Base-by-base conservation (phyloP, 108 stramenopile species). In the Cylindrotheca fusiformis region DNA sequence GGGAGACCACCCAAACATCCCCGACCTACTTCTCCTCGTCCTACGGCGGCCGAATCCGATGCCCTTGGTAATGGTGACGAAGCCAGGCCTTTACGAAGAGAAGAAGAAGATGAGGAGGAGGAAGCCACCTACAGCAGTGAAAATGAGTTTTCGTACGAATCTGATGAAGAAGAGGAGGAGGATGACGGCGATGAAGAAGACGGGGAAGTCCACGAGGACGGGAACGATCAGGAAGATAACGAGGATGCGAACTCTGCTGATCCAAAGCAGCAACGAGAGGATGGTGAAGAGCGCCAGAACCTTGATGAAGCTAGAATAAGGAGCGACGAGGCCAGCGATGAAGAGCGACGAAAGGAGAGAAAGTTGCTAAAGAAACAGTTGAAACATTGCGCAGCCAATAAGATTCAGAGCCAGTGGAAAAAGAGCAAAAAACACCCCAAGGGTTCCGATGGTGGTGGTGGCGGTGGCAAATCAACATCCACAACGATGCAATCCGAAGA, bases 371-470 rank as follows among this genome's bases (percentile, higher is more conserved):
- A 65, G 30, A 68, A 76, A 32, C 25, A 71, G 20, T n/a, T 68
- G 25, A 52, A 68, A 23, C 25, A 81, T 44, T 67, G 61, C 28
- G 80, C 82, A 20, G 86, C 83, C 2, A 69, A 82, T 50, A 77
- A 68, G 47, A 87, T 87, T 41, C 83, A 84, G 46, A 69, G 31
- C 53, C 78, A 80, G 21, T 87, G 81, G 83, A 84, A 83, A 64
- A 79, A 67, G 58, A 79, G 74, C 24, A 64, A 77, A 36, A 18
- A 22, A 47, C 22, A 28, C 26, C 31, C 45, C 23, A 17, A 6
- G 32, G 19, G 24, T 2, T 22, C 22, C 18, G 6, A 19, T n/a
- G 5, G 21, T 21, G 33, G 33, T 4, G 20, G 33, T 5, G 18
- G 44, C 25, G 36, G 33, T 5, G 1, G n/a, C n/a, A n/a, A 10